phyloP scores from a whole-genome alignment of 331 rosid species.

The Pyracantha coccinea region DNA sequence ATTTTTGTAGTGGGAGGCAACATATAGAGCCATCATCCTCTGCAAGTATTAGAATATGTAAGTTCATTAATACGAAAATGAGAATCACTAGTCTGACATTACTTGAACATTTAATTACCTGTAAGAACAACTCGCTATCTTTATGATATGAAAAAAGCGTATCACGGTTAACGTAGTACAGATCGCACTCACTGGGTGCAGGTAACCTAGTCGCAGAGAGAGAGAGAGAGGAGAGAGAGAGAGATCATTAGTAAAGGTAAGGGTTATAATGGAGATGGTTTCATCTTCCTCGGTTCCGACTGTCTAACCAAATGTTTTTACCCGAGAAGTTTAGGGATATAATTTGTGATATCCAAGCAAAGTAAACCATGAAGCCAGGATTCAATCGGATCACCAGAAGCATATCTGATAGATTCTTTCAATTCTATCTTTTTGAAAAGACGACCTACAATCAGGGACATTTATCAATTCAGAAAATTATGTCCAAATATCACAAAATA shows the following conservation, averaged over 20 bases:
- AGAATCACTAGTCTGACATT: constrained; percentile 11
- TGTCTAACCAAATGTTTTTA: constrained; percentile 18
- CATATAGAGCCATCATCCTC: constrained; percentile 98
- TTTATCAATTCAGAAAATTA: constrained; percentile 4
- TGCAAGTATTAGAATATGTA: constrained; percentile 30
- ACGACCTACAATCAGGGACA: constrained; percentile 40
- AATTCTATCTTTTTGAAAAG: constrained; percentile 77
- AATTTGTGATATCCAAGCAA: constrained; percentile 74
- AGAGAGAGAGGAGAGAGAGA: constrained; percentile 1
- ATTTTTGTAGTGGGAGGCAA: constrained; percentile 95
- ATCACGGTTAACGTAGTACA: constrained; percentile 91
- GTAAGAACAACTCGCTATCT: constrained; percentile 88
- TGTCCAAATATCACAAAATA: background rate
- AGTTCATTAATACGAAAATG: constrained; percentile 14
- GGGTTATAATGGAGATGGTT: constrained; percentile 6
- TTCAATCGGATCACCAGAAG: constrained; percentile 88
- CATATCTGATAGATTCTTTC: constrained; percentile 89
- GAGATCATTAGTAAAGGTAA: constrained; percentile 10
- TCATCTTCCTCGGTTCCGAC: background rate
- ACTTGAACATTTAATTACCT: constrained; percentile 41
- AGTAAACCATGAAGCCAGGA: constrained; percentile 80
- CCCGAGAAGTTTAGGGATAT: constrained; percentile 75
- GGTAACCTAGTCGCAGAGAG: constrained; percentile 55
- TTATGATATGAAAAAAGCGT: constrained; percentile 89
- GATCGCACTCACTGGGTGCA: constrained; percentile 70